phyloP scores from a whole-genome alignment of 306 rosid genomes.

The Lithocarpus polystachyus region DNA sequence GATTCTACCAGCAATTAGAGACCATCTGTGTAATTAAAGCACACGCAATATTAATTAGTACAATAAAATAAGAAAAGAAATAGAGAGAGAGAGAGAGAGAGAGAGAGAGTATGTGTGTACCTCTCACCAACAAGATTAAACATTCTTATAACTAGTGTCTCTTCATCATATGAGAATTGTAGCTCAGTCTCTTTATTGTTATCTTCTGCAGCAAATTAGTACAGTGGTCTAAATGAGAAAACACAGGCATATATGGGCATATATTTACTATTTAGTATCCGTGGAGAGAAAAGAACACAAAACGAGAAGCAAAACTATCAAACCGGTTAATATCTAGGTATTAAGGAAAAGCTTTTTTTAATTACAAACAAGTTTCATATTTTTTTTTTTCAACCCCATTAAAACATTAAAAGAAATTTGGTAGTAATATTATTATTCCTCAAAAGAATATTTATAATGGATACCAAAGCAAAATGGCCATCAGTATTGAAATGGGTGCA shows the following conservation, averaged over 20 bases:
- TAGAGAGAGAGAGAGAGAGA: background rate
- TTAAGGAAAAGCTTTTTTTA: too few species aligned
- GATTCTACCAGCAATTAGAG: slow-evolving; percentile 11
- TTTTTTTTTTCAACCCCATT: too few species aligned
- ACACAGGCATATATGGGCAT: background rate
- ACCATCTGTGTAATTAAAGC: background rate
- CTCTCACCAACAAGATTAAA: slow-evolving; percentile 10
- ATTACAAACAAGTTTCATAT: too few species aligned
- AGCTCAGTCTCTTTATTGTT: background rate
- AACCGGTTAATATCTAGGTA: too few species aligned
- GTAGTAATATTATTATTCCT: too few species aligned
- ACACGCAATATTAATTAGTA: background rate
- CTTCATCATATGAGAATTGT: background rate
- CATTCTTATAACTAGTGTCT: background rate
- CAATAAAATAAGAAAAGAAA: background rate
- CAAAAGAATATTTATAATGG: too few species aligned
- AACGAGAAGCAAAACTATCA: background rate
- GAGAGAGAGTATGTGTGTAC: background rate
- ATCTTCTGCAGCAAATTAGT: background rate
- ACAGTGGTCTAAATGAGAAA: background rate
- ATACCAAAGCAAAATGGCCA: too few species aligned
- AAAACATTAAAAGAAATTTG: too few species aligned
- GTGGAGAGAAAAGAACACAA: background rate
- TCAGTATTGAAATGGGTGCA: too few species aligned
- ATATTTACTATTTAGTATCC: background rate